Base-by-base conservation (phyloP, 2,329 filamentous ascomycete genomes). In the Coniochaeta prunicola region DNA sequence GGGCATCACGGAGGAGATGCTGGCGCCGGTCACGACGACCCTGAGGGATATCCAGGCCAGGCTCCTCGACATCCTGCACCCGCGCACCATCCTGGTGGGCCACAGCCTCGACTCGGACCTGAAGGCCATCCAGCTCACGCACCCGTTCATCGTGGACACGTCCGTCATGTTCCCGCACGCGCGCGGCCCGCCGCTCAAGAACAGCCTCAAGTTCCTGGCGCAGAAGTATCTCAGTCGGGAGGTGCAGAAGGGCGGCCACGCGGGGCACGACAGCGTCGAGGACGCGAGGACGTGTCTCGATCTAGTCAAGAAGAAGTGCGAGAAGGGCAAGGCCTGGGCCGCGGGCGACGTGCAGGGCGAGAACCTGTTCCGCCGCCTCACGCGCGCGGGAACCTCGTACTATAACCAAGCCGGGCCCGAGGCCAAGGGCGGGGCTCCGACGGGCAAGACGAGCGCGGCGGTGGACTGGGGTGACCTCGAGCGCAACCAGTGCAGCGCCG, bases 61-160 rank as follows among this genome's bases (percentile, higher is more conserved):
- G 62, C 81, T 99, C 17, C 76, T 94, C 19, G 73, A 84, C 4
- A 78, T 97, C 13, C 74, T 99, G 33, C 84, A 85, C 40, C 85
- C 88, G 0, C 84, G 82, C 42, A 86, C 89, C 12, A 88, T 94
- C 57, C 81, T 96, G 17, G 74, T 94, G 50, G 90, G 90, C 40
- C 90, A 96, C 73, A 92, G 89, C 4, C 79, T 96, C 50, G 89
- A 93, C 66, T 90, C 89, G 2, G 90, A 96, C 69, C 82, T 97
- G 33, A 90, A 86, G 61, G 93, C 92, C 1, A 78, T 99, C 30
- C 89, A 87, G 68, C 80, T 97, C 61, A 89, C 91, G 0, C 94
- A 97, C 70, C 94, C 94, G 0, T 96, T 92, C 75, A 87, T 99
- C 65, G 85, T 97, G 69, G 94, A 99, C 73, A 97, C 94, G 0